A percentile compares a stretch with the other conserved stretches of the same genome.
Conservation (phyloP, 2,329 filamentous ascomycete species). For the Annulohypoxylon truncatum region DNA sequence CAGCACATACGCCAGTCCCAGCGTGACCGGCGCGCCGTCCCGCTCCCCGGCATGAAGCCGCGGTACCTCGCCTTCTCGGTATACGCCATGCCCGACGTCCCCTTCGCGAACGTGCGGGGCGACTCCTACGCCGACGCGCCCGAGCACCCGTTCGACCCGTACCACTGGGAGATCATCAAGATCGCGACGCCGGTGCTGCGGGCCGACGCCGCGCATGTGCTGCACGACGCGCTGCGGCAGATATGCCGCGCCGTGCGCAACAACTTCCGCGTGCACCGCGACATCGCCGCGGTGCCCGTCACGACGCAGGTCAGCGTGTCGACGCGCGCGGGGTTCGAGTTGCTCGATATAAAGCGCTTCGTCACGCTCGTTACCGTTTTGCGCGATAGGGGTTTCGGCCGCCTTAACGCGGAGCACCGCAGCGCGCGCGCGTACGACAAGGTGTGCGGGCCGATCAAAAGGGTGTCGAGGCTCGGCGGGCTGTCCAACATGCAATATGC, state of each 20-base stretch:
- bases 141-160: not conserved
- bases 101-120: not conserved
- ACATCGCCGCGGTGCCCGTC: slow-evolving; percentile 23
- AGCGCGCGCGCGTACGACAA: not conserved
- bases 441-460: slow-evolving; percentile 13
- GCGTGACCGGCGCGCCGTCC: slow-evolving; percentile 8
- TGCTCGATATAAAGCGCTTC: slow-evolving; percentile 40
- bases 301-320: slow-evolving; percentile 35
- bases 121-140: not conserved
- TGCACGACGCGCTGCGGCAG: not conserved
- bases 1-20: not conserved
- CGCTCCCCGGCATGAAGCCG: slow-evolving; percentile 23
- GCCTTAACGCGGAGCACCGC: slow-evolving; percentile 22
- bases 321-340: slow-evolving; percentile 33
- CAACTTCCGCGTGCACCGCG: slow-evolving; percentile 36
- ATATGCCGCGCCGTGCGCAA: slow-evolving; percentile 21
- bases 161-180: slow-evolving; percentile 34
- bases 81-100: not conserved
- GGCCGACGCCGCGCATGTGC: not conserved
- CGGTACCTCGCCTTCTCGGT: slow-evolving; percentile 35
- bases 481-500: not conserved
- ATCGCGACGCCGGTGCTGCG: slow-evolving; percentile 38
- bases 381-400: not conserved
- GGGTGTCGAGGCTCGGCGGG: not conserved
- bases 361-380: slow-evolving; percentile 28